Conservation (phyloP, 1,284 basidiomycete species). For the Peniophora sp. region DNA sequence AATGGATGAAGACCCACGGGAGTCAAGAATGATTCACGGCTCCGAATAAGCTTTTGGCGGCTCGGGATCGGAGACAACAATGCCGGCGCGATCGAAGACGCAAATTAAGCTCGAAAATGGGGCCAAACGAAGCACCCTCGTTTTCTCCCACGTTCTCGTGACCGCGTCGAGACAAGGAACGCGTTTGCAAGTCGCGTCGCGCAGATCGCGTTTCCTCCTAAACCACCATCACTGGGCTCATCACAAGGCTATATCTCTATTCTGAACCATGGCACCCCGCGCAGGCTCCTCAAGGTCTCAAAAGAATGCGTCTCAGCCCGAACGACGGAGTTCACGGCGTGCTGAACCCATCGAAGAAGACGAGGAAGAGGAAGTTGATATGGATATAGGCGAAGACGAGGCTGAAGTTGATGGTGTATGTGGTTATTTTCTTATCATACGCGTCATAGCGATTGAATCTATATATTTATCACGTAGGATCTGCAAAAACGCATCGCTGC, state of each 20-base stretch:
- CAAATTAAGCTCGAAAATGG: too few relatives aligned
- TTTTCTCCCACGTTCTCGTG: too few relatives aligned
- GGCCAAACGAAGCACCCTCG: too few relatives aligned
- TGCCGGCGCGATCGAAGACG: too few relatives aligned
- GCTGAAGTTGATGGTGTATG: conserved; percentile 23
- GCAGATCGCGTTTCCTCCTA: neutral
- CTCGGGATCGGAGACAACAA: too few relatives aligned
- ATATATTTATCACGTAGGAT: conserved; percentile 30
- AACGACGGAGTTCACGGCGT: conserved; percentile 7
- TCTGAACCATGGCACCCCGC: conserved; percentile 1
- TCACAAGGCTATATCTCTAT: neutral
- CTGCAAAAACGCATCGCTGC: conserved; percentile 50
- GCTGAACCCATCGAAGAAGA: conserved; percentile 10
- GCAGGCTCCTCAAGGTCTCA: conserved; percentile 20
- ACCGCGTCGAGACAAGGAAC: neutral
- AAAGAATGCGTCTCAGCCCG: conserved; percentile 25
- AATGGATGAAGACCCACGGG: too few relatives aligned
- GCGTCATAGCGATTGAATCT: neutral
- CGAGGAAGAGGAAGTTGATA: conserved; percentile 16
- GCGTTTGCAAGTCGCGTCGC: neutral
- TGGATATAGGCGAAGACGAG: conserved; percentile 4
- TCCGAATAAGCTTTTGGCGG: too few relatives aligned
- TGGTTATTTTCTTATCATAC: conserved; percentile 15
- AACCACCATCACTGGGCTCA: neutral
- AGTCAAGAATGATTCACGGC: too few relatives aligned